Conservation (phyloP, 2,329 filamentous ascomycete species). For the Colletotrichum nymphaeae region DNA sequence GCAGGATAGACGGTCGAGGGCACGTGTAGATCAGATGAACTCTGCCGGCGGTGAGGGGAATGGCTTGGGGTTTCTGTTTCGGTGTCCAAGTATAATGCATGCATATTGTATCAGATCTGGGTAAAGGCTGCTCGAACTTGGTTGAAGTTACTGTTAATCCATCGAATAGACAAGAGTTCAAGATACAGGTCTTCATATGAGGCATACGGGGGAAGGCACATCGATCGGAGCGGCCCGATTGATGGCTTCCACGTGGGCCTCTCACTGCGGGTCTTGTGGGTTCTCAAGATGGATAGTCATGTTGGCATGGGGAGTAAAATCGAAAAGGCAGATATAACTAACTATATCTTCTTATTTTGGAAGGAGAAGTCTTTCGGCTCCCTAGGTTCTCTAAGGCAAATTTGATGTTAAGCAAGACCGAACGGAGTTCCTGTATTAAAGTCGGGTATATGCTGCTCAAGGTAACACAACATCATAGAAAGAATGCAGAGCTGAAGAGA, state of each 20-base stretch:
- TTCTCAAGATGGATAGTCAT: no score
- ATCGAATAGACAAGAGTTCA: no score
- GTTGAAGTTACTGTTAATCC: no score
- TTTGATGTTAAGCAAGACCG: fast-evolving
- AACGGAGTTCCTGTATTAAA: neutral
- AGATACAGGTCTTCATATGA: no score
- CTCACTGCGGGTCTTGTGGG: neutral
- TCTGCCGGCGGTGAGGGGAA: neutral
- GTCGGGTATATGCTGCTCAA: neutral
- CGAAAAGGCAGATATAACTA: neutral
- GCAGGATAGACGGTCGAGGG: neutral
- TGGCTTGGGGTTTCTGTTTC: neutral
- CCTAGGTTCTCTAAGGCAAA: neutral
- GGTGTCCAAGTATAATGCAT: neutral
- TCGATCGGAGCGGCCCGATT: conserved; percentile 6
- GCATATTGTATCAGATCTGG: no score
- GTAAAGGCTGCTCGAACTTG: no score
- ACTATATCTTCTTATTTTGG: neutral
- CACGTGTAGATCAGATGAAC: neutral
- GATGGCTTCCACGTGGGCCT: neutral
- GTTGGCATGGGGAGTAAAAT: neutral
- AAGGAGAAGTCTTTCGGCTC: neutral
- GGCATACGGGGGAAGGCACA: neutral
- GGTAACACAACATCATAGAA: no score
- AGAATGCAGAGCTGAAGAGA: no score